Evolutionary conservation across 2,329 filamentous ascomycete species (phyloP).

Genomic region (Alternaria viburni): DNA sequence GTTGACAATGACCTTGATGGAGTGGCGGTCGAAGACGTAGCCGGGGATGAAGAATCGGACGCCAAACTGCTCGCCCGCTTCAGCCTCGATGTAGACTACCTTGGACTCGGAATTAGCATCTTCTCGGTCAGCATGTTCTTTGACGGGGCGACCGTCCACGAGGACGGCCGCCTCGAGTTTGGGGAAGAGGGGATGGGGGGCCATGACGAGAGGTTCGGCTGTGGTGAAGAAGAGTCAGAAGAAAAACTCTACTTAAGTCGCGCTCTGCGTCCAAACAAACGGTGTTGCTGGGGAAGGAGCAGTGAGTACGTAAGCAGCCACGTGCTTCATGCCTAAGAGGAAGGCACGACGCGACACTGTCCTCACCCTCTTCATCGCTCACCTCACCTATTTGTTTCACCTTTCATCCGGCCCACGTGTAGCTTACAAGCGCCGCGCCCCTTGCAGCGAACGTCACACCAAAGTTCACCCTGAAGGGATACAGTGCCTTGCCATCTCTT

Average conservation of each 20-base stretch:
- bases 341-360: not conserved
- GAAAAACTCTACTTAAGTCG: not conserved
- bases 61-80: conserved; percentile 7
- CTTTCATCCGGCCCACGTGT: not conserved
- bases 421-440: not conserved
- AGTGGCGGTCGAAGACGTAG: not conserved
- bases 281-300: not conserved
- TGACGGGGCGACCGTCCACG: conserved; percentile 8
- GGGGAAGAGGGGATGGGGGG: conserved; percentile 4
- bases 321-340: not conserved
- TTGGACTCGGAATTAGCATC: not conserved
- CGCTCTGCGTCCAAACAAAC: not conserved
- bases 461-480: not conserved
- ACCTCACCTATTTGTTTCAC: not conserved
- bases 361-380: not conserved
- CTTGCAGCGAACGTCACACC: not conserved
- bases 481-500: not conserved
- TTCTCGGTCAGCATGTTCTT: conserved; percentile 12
- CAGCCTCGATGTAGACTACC: conserved; percentile 10
- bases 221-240: not conserved
- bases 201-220: conserved; percentile 10
- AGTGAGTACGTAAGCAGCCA: not conserved
- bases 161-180: conserved; percentile 15
- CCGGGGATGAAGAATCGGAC: conserved; percentile 6
- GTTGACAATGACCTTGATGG: conserved; percentile 3